Evolutionary conservation across 768 basidiomycete genomes (phyloP), one percentile per base, ranked within the genome.

Genomic region (Russula lepida): DNA sequence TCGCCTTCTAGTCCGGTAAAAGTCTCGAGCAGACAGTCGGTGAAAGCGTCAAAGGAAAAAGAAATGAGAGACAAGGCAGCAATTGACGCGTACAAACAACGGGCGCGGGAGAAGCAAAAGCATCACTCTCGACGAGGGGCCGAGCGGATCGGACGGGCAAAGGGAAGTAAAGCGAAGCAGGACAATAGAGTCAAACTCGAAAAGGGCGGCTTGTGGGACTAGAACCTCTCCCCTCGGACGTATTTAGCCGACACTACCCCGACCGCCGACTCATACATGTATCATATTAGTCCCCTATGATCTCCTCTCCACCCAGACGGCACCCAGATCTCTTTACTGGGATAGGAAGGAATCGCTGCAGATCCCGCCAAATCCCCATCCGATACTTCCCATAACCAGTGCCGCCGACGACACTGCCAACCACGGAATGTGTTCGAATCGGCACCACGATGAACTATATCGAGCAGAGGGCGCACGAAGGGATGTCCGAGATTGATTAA

Each of bases 161-260:
- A 85, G 65, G 92, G 92, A 23, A 92, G 88, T 70, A 95, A 95
- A 71, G 85, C 85, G 57, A 95, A 92, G 74, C 84, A 85, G 69
- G 89, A 92, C 68, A 80, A 74, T 32, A 77, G 81, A 60, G 79
- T 90, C 12, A 84, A 82, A 67, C 52, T 84, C 43, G 58, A 59
- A 39, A 59, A 52, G 41, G 33, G 50, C 50, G 50, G 58, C 11
- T 25, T 59, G 11, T 89, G 85, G 85, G 83, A 81, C 49, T 85
- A 73, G 69, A 52, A 21, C 43, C 33, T n/a, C 33, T 25, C 49
- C 43, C 46, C n/a, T n/a, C 60, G 60, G 56, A 27, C 60, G 55
- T 57, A 62, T 57, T 35, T 58, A 53, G 51, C 61, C 61, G 61
- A n/a, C n/a, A n/a, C n/a, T n/a, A n/a, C n/a, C n/a, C n/a, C n/a